phyloP scores from a whole-genome alignment of 75 land plant species.

The Sequoia sempervirens region DNA sequence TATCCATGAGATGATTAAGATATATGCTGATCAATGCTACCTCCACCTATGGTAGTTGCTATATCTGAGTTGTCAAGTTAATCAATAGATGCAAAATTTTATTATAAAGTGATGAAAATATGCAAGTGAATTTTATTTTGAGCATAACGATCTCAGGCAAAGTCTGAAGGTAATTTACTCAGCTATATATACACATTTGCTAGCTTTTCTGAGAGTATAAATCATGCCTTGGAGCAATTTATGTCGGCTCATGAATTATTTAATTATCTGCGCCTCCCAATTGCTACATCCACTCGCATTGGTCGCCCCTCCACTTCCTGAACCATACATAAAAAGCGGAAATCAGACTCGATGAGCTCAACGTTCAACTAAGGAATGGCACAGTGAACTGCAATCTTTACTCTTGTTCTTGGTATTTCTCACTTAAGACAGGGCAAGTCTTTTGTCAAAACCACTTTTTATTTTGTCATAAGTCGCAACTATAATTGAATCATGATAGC shows the following conservation, averaged over 20 bases:
- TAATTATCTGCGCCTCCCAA: not conserved
- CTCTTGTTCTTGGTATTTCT: not conserved
- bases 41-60: not conserved
- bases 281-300: conserved; percentile 8
- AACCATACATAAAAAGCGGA: not conserved
- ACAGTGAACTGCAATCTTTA: not conserved
- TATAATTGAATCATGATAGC: not conserved
- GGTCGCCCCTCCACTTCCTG: conserved; percentile 4
- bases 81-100: not conserved
- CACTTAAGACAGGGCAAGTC: not conserved
- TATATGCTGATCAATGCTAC: not conserved
- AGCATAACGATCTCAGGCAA: not conserved
- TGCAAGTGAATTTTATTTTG: not conserved
- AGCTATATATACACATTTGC: not conserved
- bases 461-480: not conserved
- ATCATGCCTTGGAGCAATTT: not conserved
- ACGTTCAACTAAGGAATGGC: not conserved
- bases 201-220: not conserved
- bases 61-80: not conserved
- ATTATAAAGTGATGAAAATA: not conserved
- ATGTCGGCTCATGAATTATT: not conserved
- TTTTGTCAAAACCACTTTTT: not conserved
- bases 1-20: not conserved
- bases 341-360: not conserved
- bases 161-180: not conserved